Base-by-base conservation (phyloP, 2,329 filamentous ascomycete genomes). In the Aspergillus spinulosporus region DNA sequence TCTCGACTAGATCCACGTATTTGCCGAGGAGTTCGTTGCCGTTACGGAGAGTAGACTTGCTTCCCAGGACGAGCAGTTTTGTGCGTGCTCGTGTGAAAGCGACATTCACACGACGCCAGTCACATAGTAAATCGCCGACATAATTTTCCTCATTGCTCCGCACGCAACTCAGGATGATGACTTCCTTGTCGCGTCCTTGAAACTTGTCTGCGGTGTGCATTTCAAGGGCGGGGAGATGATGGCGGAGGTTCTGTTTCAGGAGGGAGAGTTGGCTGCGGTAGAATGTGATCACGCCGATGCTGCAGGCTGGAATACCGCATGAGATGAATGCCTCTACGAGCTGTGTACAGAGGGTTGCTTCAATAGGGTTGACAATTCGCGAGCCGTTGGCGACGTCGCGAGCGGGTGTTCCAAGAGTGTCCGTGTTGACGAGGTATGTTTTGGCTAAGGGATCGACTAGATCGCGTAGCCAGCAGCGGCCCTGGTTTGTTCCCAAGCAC, bases 121-220 rank as follows among this genome's bases (percentile, higher is more conserved):
- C 94, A 59, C 88, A 89, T 29, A 99, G 80, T 45, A 99, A 74
- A 54, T 97, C 94, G 14, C 94, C 94, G n/a, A 99, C 92, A 49
- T 83, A 85, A 60, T 87, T 85, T 1, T 83, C 82, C 21, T 92
- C 86, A 66, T 99, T 99, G 70, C 86, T 93, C 31, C 94, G 84
- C 9, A 97, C 94, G 31, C 96, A 87, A 54, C 86, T 90, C 5
- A 99, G 82, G 11, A 99, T 84, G 0, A 97, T 84, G 2, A 96
- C 87, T 68, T 96, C 92, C 71, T 99, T 99, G 75, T 99, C 94
- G 7, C 94, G 85, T 5, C 94, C 94, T 72, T 99, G 94, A 73
- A 96, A 99, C 44, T 93, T 91, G 74, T 99, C 94, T 2, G 94
- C 92, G 0, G 94, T 97, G 74, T 99, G 92, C 82, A 97, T 92